phyloP scores from a whole-genome alignment of 768 basidiomycete genomes.

The Mycena galopus region DNA sequence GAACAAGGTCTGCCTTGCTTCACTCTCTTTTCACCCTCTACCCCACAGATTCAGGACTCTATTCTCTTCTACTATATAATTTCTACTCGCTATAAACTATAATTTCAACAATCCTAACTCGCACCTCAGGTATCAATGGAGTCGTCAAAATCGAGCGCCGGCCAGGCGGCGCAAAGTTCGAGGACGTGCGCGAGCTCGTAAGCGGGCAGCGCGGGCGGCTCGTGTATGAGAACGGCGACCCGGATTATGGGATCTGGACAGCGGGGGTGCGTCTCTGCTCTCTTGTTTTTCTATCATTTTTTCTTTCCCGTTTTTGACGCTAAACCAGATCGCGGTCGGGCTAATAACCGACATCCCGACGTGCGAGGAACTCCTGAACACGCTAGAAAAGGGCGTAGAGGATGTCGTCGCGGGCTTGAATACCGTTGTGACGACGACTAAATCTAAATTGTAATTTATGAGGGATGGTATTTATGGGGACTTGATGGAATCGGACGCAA shows the following conservation, averaged over 20 bases:
- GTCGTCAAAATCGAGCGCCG: conserved; percentile 88
- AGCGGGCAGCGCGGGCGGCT: conserved; percentile 75
- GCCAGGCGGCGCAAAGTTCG: conserved; percentile 89
- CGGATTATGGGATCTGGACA: conserved; percentile 90
- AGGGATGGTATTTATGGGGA: background rate
- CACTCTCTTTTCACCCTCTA: too few species aligned
- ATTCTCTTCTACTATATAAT: too few species aligned
- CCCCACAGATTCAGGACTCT: too few species aligned
- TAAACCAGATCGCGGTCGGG: conserved; percentile 63
- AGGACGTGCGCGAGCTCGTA: conserved; percentile 84
- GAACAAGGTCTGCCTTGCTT: conserved; percentile 86
- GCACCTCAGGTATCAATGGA: too few species aligned
- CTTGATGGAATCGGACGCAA: too few species aligned
- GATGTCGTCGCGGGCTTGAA: conserved; percentile 68
- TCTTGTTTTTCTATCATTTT: background rate
- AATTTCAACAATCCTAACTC: too few species aligned
- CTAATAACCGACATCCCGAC: conserved; percentile 89
- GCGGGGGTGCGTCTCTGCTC: conserved; percentile 54
- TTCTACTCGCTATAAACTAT: too few species aligned
- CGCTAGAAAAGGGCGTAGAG: conserved; percentile 83
- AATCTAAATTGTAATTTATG: conserved; percentile 53
- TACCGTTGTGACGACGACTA: conserved; percentile 47
- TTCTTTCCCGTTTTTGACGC: background rate
- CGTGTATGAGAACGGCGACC: conserved; percentile 88
- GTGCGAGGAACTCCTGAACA: conserved; percentile 75